These are phyloP conservation scores for Yamadazyma atlantica DNA, from an alignment of 1,139 yeast genomes.

Conservation along the genomic window DNA sequence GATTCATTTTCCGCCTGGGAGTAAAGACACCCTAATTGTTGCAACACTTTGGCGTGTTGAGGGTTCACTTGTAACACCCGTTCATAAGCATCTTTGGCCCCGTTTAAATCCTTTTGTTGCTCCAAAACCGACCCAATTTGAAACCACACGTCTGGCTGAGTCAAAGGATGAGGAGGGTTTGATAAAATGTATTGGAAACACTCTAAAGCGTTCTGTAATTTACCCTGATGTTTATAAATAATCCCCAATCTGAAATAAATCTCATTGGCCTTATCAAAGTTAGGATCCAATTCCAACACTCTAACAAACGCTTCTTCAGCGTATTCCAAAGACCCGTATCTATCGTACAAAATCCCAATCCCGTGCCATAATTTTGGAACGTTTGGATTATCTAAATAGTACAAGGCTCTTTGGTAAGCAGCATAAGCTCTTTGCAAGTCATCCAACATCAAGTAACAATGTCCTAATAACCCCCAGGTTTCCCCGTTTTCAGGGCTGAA, in stretches of 20 bases:
- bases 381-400: constrained; percentile 87
- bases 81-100: constrained; percentile 94
- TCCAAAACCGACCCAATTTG: constrained; percentile 96
- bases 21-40: constrained; percentile 92
- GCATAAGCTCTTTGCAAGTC: constrained; percentile 94
- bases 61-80: constrained; percentile 87
- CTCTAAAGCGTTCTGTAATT: constrained; percentile 82
- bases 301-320: constrained; percentile 98
- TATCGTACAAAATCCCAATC: constrained; percentile 90
- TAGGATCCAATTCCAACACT: constrained; percentile 92
- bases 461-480: constrained; percentile 96
- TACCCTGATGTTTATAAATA: constrained; percentile 92
- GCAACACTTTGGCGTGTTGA: constrained; percentile 91
- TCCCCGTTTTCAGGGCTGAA: constrained; percentile 89
- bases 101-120: constrained; percentile 86
- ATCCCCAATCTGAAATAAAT: constrained; percentile 96
- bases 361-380: constrained; percentile 99
- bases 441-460: constrained; percentile 94
- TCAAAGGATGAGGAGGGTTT: constrained; percentile 92
- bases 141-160: constrained; percentile 98
- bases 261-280: constrained; percentile 94
- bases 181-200: constrained; percentile 89
- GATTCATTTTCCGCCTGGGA: constrained; percentile 50
- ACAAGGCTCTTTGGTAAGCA: constrained; percentile 93
- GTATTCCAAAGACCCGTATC: constrained; percentile 93